phyloP scores from a whole-genome alignment of 2,329 filamentous ascomycete genomes.

The Cryphonectria parasitica region DNA sequence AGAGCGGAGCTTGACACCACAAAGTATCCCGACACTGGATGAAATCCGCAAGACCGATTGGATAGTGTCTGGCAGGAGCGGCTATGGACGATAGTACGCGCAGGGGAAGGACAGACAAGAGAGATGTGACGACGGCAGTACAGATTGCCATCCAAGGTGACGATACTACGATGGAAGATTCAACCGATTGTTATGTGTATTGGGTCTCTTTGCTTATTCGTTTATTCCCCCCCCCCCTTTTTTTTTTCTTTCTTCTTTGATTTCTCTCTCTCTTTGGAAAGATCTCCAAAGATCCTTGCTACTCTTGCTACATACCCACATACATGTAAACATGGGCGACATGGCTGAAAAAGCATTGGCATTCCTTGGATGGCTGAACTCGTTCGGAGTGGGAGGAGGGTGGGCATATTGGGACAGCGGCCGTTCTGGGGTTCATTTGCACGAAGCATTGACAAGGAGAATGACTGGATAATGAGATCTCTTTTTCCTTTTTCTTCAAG shows the following conservation, averaged over 20 bases:
- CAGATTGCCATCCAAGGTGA: not conserved
- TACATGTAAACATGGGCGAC: slow-evolving; percentile 6
- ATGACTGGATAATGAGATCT: not conserved
- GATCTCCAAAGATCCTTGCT: not conserved
- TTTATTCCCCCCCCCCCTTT: not conserved
- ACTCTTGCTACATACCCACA: slow-evolving; percentile 3
- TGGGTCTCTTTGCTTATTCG: too few species aligned
- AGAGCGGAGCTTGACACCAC: not conserved
- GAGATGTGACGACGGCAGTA: not conserved
- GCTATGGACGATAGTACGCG: not conserved
- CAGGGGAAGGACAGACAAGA: not conserved
- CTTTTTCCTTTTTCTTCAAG: not conserved
- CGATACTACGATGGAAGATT: not conserved
- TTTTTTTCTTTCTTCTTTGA: too few species aligned
- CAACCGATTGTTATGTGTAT: not conserved
- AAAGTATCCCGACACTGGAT: not conserved
- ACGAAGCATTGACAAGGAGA: slow-evolving; percentile 4
- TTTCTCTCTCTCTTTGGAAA: not conserved
- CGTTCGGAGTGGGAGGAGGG: not conserved
- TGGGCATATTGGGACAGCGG: not conserved
- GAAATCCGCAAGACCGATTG: not conserved
- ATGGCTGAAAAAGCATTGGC: slow-evolving; percentile 5
- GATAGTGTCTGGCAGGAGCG: not conserved
- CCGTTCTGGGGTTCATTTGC: not conserved
- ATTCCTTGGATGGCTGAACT: not conserved